Percentiles rank a stretch among this genome's conserved stretches.
Evolutionary conservation across 805 yeast genomes (phyloP).

Genomic region (Lachancea nothofagi): DNA sequence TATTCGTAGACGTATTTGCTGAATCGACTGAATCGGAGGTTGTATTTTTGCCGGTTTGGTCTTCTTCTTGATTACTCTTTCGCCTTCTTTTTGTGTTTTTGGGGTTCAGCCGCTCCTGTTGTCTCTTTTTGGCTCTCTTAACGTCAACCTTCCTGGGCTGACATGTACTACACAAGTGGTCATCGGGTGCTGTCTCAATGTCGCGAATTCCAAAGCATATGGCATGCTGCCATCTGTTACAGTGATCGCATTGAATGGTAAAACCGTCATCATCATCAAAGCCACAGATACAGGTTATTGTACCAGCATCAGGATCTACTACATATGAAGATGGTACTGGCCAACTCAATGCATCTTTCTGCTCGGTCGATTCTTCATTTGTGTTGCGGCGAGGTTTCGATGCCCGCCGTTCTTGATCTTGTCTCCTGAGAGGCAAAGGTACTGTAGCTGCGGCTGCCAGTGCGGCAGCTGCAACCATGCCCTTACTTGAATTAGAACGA

Average conservation of each 20-base stretch:
- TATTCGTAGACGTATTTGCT: slow-evolving; percentile 2
- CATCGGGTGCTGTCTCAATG: slow-evolving; percentile 74
- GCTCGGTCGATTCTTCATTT: slow-evolving; percentile 1
- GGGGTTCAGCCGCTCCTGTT: slow-evolving; percentile 27
- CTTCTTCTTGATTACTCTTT: slow-evolving; percentile 7
- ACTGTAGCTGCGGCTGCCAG: slow-evolving; percentile 75
- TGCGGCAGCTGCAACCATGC: slow-evolving; percentile 77
- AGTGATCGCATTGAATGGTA: slow-evolving; percentile 89
- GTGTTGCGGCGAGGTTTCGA: slow-evolving; percentile 1
- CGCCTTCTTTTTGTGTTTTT: slow-evolving; percentile 13
- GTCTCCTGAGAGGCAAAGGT: slow-evolving; percentile 49
- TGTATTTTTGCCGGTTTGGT: slow-evolving; percentile 5
- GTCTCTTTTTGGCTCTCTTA: slow-evolving; percentile 39
- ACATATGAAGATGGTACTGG: slow-evolving; percentile 42
- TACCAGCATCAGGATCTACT: slow-evolving; percentile 77
- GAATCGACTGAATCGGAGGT: background rate
- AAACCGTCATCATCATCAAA: slow-evolving; percentile 87
- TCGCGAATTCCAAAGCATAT: slow-evolving; percentile 76
- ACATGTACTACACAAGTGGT: slow-evolving; percentile 74
- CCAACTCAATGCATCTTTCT: slow-evolving; percentile 13
- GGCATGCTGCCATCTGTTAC: slow-evolving; percentile 94
- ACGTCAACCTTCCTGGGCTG: slow-evolving; percentile 47
- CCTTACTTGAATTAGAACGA: slow-evolving; percentile 35
- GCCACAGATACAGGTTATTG: slow-evolving; percentile 85
- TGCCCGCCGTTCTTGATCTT: slow-evolving; percentile 10